Conservation (phyloP, 345 rosid genomes). For the Lumnitzera littorea region DNA sequence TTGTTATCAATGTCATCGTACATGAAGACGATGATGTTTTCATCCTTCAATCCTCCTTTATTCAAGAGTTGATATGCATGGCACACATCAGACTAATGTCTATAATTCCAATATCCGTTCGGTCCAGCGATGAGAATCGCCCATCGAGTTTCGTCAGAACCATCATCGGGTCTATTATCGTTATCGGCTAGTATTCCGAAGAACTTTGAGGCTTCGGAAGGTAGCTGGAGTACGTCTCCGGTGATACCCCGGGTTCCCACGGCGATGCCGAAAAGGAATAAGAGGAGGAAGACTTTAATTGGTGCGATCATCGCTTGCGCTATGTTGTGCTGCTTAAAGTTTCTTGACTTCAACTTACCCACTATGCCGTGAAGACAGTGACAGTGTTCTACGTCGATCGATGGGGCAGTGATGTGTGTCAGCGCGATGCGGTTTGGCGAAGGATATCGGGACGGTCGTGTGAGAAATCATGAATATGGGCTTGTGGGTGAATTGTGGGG, state of each 20-base stretch:
- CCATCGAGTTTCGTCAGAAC: slow-evolving; percentile 72
- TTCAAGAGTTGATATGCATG: slow-evolving; percentile 83
- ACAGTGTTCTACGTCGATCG: too few relatives aligned
- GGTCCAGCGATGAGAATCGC: slow-evolving; percentile 96
- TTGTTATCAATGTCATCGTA: slow-evolving; percentile 70
- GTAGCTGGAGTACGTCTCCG: slow-evolving; percentile 44
- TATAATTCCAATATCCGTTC: slow-evolving; percentile 84
- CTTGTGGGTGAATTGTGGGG: too few relatives aligned
- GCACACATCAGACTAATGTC: slow-evolving; percentile 95
- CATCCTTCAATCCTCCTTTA: slow-evolving; percentile 75
- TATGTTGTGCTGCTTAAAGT: too few relatives aligned
- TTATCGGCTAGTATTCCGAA: slow-evolving; percentile 25
- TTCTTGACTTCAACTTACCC: too few relatives aligned
- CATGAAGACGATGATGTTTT: slow-evolving; percentile 85
- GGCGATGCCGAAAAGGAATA: slow-evolving; percentile 23
- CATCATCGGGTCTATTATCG: slow-evolving; percentile 13
- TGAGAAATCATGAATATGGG: too few relatives aligned
- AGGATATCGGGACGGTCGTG: too few relatives aligned
- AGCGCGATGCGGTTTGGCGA: too few relatives aligned
- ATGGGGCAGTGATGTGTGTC: too few relatives aligned
- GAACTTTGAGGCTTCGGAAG: slow-evolving; percentile 60
- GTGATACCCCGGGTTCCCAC: slow-evolving; percentile 26
- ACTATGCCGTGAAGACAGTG: too few relatives aligned
- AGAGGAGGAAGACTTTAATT: slow-evolving; percentile 21
- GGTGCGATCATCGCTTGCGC: slow-evolving; percentile 1